Percentiles rank a stretch among this genome's conserved stretches.
Evolutionary conservation across 768 basidiomycete genomes (phyloP).

Genomic region (Mycena indigotica): DNA sequence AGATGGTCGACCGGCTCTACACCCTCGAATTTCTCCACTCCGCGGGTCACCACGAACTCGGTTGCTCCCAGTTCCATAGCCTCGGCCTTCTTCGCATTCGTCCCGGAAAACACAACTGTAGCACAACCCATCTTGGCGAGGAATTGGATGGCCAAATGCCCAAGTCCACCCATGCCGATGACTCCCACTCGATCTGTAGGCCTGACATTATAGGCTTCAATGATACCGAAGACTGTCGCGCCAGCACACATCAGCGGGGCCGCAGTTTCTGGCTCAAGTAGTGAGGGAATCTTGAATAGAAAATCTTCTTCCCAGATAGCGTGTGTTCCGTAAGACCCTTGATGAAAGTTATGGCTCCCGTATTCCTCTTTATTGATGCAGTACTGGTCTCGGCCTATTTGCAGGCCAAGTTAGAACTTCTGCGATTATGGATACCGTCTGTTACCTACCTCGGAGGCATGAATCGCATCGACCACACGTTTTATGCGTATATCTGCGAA

Average conservation of each 20-base stretch:
- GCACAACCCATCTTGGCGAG: constrained; percentile 42
- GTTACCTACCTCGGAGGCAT: neutral
- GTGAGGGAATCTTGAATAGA: constrained; percentile 35
- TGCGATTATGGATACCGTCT: neutral
- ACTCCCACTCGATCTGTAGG: constrained; percentile 36
- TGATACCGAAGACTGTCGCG: neutral
- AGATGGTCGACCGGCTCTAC: constrained; percentile 29
- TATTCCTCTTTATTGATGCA: neutral
- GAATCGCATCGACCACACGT: constrained; percentile 1
- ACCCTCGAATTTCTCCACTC: constrained; percentile 27
- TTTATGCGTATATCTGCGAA: neutral
- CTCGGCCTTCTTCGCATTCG: constrained; percentile 34
- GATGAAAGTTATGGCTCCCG: constrained; percentile 6
- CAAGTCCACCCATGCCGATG: constrained; percentile 38
- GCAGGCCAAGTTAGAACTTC: neutral
- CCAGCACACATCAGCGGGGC: constrained; percentile 35
- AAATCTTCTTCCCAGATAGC: constrained; percentile 35
- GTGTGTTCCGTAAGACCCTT: constrained; percentile 32
- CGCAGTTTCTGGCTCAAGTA: constrained; percentile 29
- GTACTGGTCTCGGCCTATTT: constrained; percentile 1
- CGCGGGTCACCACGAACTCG: constrained; percentile 36
- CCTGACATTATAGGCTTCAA: constrained; percentile 20
- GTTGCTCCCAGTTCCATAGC: constrained; percentile 33
- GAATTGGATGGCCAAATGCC: constrained; percentile 40
- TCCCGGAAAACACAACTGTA: constrained; percentile 37